Evolutionary conservation across 2,329 filamentous ascomycete species (phyloP), one percentile per base, ranked within the genome.

Genomic region (Penicillium sclerotigenum): DNA sequence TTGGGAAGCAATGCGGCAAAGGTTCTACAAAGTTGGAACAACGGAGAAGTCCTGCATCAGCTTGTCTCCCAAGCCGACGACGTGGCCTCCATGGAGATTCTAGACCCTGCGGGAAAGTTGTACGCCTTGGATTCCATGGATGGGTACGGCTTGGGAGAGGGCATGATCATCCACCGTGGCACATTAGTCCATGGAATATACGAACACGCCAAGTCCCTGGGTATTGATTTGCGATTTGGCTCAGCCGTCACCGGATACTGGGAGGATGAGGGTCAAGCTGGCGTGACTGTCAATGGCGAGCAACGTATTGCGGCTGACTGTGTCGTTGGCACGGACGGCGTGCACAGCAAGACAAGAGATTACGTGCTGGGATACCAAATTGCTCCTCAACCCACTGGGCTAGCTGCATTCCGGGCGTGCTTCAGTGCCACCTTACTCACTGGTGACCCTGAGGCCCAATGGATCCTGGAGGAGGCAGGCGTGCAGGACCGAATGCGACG

Each of bases 251-350:
- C 29, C 18, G 42, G 49, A 11, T 52, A 58, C 42, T 56, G 52
- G 52, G 52, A 58, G 29, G 36, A 47, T 5, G 47, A 56, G 14
- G 4, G 11, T 18, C 26, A 42, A 18, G 52, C 56, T 9, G 56
- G 52, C 2, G 52, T 52, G 13, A 38, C 9, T 14, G 22, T 49
- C 16, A 46, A 56, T 34, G 38, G 40, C 5, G 38, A 52, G 11
- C n/a, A 45, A 22, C 18, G 45, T 5, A 36, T 58, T 11, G 13
- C 47, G 4, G 52, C 40, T 1, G 52, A 58, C 36, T 58, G 52
- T 16, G 52, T 56, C 47, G 52, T 56, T n/a, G 56, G 40, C 5
- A 33, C 37, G 4, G 56, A 58, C 29, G 52, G 56, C 0, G 38
- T 56, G n/a, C 51, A 58, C 31, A 56, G 56, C 40, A 34, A 26